These are phyloP conservation scores for Calonectria hongkongensis DNA, from an alignment of 2,329 filamentous ascomycete species.

Conservation along the genomic window DNA sequence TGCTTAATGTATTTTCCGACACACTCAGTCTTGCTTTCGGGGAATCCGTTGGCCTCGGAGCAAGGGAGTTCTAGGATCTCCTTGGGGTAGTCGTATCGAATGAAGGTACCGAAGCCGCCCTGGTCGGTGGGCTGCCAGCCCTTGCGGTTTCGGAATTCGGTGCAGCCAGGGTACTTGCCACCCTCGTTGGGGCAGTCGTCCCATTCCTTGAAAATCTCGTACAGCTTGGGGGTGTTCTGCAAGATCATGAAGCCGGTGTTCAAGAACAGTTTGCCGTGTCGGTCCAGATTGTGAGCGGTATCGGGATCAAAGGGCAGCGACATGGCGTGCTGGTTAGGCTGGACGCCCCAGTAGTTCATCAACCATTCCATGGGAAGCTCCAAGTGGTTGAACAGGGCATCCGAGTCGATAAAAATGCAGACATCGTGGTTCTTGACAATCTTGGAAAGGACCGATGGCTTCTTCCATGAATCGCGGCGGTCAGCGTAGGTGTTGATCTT, in stretches of 20 bases:
- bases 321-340: conserved; percentile 5
- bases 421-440: conserved; percentile 28
- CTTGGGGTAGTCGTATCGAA: conserved; percentile 29
- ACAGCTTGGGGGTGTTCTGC: conserved; percentile 22
- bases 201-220: conserved; percentile 23
- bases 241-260: conserved; percentile 33
- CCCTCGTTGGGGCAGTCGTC: conserved; percentile 26
- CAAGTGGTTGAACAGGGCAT: conserved; percentile 30
- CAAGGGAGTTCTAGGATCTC: conserved; percentile 27
- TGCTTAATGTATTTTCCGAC: conserved; percentile 23
- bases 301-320: conserved; percentile 22
- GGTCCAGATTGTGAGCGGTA: not conserved
- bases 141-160: conserved; percentile 18
- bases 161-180: conserved; percentile 16
- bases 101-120: conserved; percentile 21
- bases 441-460: conserved; percentile 24
- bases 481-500: conserved; percentile 14
- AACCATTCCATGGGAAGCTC: conserved; percentile 33
- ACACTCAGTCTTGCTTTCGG: conserved; percentile 20
- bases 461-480: conserved; percentile 27
- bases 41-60: conserved; percentile 28
- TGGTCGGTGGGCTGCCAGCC: conserved; percentile 26
- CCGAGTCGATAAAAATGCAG: conserved; percentile 26
- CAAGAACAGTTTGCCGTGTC: conserved; percentile 7
- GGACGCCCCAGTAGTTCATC: conserved; percentile 27